phyloP scores from a whole-genome alignment of 208 protist genomes.

The Acanthamoeba lugdunensis region DNA sequence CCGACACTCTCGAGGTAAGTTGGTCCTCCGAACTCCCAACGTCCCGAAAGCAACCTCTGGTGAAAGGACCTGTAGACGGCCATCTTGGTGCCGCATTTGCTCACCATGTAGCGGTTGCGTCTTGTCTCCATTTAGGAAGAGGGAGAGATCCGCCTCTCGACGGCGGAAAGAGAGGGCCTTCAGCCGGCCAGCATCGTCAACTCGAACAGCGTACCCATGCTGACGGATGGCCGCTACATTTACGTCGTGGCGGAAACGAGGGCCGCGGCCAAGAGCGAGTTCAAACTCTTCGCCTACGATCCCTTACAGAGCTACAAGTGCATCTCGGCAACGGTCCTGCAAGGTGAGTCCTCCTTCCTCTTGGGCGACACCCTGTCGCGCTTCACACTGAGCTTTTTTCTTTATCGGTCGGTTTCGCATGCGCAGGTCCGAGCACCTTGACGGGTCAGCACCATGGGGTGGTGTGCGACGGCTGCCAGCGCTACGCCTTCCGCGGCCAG shows the following conservation, averaged over 20 bases:
- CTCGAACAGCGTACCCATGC: conserved; percentile 5
- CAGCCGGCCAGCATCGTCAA: background rate
- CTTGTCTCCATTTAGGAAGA: conserved; percentile 6
- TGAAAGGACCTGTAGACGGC: background rate
- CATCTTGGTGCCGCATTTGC: too few species aligned
- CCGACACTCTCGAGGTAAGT: conserved; percentile 18
- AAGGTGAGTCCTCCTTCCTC: background rate
- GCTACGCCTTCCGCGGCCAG: conserved; percentile 39
- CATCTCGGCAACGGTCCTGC: conserved; percentile 21
- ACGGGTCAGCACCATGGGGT: conserved; percentile 41
- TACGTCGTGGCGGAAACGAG: conserved; percentile 51
- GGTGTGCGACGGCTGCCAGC: conserved; percentile 53
- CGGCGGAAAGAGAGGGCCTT: background rate
- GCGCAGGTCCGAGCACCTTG: background rate
- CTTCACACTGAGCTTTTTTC: background rate
- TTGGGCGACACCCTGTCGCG: too few species aligned
- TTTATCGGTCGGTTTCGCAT: background rate
- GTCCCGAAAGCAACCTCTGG: background rate
- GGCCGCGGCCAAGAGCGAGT: background rate
- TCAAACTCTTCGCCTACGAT: conserved; percentile 49
- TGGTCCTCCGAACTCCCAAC: background rate
- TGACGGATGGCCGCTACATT: conserved; percentile 37
- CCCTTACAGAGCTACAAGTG: conserved; percentile 51
- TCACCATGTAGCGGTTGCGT: background rate
- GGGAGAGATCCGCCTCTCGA: conserved; percentile 30